Percentiles rank a stretch among this genome's conserved stretches.
Conservation (phyloP, 2,329 filamentous ascomycete species). For the Lasiodiplodia hormozganensis region DNA sequence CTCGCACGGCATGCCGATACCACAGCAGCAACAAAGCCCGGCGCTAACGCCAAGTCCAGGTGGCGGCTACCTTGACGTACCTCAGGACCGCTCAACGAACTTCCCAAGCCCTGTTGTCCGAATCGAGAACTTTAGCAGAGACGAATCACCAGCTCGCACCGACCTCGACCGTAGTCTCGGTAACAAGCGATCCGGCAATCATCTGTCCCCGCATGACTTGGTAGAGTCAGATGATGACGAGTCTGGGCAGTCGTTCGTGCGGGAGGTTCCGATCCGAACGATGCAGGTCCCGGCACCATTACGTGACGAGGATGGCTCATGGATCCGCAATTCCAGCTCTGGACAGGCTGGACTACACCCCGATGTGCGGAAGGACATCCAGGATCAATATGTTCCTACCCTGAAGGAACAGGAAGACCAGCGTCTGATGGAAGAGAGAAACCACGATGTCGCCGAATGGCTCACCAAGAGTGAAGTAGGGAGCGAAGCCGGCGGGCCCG, state of each 20-base stretch:
- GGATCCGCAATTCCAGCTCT: conserved; percentile 48
- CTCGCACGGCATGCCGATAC: neutral
- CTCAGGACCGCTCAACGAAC: conserved; percentile 40
- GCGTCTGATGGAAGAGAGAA: conserved; percentile 57
- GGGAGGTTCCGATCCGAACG: conserved; percentile 9
- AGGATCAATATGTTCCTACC: conserved; percentile 53
- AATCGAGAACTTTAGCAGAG: conserved; percentile 45
- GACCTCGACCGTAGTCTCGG: conserved; percentile 45
- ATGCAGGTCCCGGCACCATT: conserved; percentile 31
- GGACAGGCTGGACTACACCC: conserved; percentile 57
- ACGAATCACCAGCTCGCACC: conserved; percentile 44
- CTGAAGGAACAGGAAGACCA: conserved; percentile 59
- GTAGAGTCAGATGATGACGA: conserved; percentile 44
- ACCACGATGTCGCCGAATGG: conserved; percentile 62
- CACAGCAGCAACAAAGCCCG: conserved; percentile 45
- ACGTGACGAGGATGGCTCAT: conserved; percentile 55
- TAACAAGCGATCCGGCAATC: conserved; percentile 44
- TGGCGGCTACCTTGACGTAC: conserved; percentile 37
- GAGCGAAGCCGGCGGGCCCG: conserved; percentile 10
- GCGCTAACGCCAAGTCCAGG: conserved; percentile 47
- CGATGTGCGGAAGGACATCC: conserved; percentile 49
- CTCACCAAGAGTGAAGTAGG: conserved; percentile 48
- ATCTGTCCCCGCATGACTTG: conserved; percentile 47
- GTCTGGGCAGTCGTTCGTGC: conserved; percentile 25
- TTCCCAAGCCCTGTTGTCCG: conserved; percentile 49